These are phyloP conservation scores for Scleromitrula shiraiana DNA, from an alignment of 2,329 filamentous ascomycete species.

Conservation along the genomic window DNA sequence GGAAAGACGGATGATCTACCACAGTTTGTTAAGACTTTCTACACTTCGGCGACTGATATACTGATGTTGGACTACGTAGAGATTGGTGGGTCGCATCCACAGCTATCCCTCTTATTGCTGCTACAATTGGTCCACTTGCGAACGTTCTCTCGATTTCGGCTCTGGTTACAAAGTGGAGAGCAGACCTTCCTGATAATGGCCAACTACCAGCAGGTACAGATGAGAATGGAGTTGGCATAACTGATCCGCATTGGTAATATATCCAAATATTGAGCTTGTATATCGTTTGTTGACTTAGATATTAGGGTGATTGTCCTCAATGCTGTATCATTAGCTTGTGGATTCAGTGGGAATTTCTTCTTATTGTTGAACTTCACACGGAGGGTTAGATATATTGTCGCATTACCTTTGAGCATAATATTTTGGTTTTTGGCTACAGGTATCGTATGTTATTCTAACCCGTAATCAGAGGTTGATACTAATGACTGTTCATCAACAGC, in stretches of 20 bases:
- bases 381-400: conserved; percentile 57
- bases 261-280: neutral
- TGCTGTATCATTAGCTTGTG: conserved; percentile 53
- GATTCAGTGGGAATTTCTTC: conserved; percentile 59
- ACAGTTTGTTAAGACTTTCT: conserved; percentile 19
- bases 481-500: conserved; percentile 28
- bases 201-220: conserved; percentile 37
- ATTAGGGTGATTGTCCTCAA: conserved; percentile 53
- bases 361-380: conserved; percentile 63
- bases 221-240: conserved; percentile 43
- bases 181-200: conserved; percentile 39
- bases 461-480: neutral
- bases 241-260: conserved; percentile 53
- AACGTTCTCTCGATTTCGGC: conserved; percentile 63
- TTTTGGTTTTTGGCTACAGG: conserved; percentile 55
- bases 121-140: conserved; percentile 61
- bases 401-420: conserved; percentile 59
- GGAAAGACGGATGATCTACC: conserved; percentile 30
- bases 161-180: conserved; percentile 56
- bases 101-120: conserved; percentile 51
- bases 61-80: conserved; percentile 16
- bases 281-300: neutral
- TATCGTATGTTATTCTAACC: conserved; percentile 44
- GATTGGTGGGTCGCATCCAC: conserved; percentile 36
- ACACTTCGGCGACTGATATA: neutral